Evolutionary conservation across 2,329 filamentous ascomycete species (phyloP).

Genomic region (Fusarium coicis): DNA sequence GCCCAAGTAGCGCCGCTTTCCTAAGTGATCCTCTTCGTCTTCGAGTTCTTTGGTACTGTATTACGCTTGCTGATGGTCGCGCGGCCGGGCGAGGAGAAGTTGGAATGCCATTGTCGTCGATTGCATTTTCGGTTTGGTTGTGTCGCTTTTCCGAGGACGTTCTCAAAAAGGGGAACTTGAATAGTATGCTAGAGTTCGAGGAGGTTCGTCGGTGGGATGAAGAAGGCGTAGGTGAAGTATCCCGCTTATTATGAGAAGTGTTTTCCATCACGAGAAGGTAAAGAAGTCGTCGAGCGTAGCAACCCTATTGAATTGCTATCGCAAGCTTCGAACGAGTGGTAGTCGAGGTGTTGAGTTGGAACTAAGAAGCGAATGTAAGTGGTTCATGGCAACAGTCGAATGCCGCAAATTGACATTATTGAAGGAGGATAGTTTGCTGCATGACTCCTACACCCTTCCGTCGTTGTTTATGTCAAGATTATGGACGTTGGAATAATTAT

Average conservation of each 20-base stretch:
- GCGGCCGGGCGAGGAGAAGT: constrained; percentile 48
- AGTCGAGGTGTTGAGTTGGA: background rate
- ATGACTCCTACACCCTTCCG: background rate
- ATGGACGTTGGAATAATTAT: background rate
- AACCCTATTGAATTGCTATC: background rate
- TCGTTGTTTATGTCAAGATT: background rate
- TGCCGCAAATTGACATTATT: constrained; percentile 14
- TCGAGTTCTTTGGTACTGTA: constrained; percentile 64
- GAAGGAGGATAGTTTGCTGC: background rate
- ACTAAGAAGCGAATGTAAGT: background rate
- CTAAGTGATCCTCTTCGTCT: constrained; percentile 85
- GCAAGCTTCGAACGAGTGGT: constrained; percentile 1
- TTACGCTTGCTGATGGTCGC: constrained; percentile 45
- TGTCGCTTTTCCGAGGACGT: constrained; percentile 47
- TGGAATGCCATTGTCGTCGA: constrained; percentile 50
- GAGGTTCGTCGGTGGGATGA: constrained; percentile 56
- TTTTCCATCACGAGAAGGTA: constrained; percentile 30
- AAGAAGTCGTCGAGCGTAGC: background rate
- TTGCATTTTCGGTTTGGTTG: constrained; percentile 50
- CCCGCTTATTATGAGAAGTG: constrained; percentile 1
- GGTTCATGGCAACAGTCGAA: constrained; percentile 11
- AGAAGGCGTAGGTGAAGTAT: constrained; percentile 29
- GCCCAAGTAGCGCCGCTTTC: constrained; percentile 85
- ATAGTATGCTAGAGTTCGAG: constrained; percentile 72
- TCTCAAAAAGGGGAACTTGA: constrained; percentile 76